phyloP scores from a whole-genome alignment of 495 filamentous ascomycete species.

The Lasiosphaeria hispida region DNA sequence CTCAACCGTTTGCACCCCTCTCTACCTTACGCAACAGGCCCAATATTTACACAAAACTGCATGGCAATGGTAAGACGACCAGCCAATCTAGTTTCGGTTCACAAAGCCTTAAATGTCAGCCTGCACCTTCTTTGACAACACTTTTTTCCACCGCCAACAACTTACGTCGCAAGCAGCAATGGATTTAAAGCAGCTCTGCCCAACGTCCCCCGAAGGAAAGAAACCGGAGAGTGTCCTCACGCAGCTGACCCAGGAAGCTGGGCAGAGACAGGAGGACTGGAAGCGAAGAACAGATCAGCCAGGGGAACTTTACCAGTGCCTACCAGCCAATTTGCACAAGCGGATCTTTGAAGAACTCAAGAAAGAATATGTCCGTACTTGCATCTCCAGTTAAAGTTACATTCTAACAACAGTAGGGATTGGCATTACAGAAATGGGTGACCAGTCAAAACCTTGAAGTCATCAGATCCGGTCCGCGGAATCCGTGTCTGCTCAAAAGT shows the following conservation, averaged over 20 bases:
- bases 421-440: neutral
- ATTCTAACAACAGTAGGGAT: constrained; percentile 4
- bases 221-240: too few species aligned
- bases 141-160: too few species aligned
- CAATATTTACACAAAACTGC: constrained; percentile 5
- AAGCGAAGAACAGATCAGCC: too few species aligned
- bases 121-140: neutral
- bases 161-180: too few species aligned
- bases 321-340: too few species aligned
- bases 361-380: constrained; percentile 3
- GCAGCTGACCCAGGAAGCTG: too few species aligned
- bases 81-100: neutral
- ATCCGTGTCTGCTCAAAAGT: constrained; percentile 1
- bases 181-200: too few species aligned
- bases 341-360: neutral
- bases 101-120: neutral
- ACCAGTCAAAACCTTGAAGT: neutral
- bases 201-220: too few species aligned
- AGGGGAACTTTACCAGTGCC: too few species aligned
- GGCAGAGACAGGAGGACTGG: too few species aligned
- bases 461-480: neutral
- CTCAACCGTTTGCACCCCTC: neutral
- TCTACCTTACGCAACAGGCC: neutral
- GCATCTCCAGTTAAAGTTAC: neutral
- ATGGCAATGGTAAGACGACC: constrained; percentile 1